Conservation (phyloP, 2,329 filamentous ascomycete species). For the Camillea tinctor region DNA sequence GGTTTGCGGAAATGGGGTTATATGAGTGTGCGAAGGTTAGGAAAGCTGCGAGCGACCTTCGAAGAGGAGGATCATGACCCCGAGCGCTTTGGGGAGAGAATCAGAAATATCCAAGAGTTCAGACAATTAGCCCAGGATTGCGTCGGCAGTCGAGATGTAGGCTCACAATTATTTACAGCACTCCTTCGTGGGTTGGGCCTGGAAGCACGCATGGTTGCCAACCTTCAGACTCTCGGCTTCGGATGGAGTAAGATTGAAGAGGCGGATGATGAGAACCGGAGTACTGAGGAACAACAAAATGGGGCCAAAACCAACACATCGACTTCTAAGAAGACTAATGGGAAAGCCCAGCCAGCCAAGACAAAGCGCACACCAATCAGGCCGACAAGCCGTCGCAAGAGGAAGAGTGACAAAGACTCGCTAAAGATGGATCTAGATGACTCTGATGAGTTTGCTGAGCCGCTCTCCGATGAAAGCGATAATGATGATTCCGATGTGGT, state of each 20-base stretch:
- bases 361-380: slow-evolving; percentile 22
- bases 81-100: slow-evolving; percentile 71
- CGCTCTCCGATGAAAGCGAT: slow-evolving; percentile 52
- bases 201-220: slow-evolving; percentile 80
- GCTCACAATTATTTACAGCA: slow-evolving; percentile 86
- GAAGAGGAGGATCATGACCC: slow-evolving; percentile 60
- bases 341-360: slow-evolving; percentile 9
- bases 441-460: slow-evolving; percentile 47
- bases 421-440: slow-evolving; percentile 37
- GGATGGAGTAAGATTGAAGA: slow-evolving; percentile 89
- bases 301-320: slow-evolving; percentile 11
- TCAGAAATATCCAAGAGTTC: slow-evolving; percentile 67
- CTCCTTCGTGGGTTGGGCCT: slow-evolving; percentile 77
- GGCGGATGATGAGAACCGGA: slow-evolving; percentile 54
- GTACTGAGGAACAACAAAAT: slow-evolving; percentile 10
- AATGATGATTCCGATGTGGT: slow-evolving; percentile 61
- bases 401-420: slow-evolving; percentile 24
- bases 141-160: slow-evolving; percentile 81
- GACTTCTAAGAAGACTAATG: slow-evolving; percentile 40
- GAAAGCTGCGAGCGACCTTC: slow-evolving; percentile 71
- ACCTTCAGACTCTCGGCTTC: slow-evolving; percentile 82
- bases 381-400: slow-evolving; percentile 23
- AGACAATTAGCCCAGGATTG: slow-evolving; percentile 66
- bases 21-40: slow-evolving; percentile 71
- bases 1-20: slow-evolving; percentile 89